A percentile compares a stretch with the other conserved stretches of the same genome.
Evolutionary conservation across 2,329 filamentous ascomycete genomes (phyloP).

Genomic region (Aspergillus pseudotamarii): DNA sequence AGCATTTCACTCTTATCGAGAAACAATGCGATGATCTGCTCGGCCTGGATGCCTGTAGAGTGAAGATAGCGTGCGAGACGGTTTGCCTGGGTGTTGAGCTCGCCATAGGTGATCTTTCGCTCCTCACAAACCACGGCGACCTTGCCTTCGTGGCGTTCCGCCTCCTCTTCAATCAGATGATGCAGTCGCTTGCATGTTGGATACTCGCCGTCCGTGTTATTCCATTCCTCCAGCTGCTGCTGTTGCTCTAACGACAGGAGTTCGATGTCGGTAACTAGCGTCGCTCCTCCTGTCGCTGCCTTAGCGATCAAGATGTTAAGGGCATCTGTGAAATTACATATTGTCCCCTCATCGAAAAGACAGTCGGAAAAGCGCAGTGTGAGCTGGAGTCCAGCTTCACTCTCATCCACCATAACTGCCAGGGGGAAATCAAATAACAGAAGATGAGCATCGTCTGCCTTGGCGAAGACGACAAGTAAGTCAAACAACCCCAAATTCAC

Average conservation of each 20-base stretch:
- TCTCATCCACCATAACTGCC: not conserved
- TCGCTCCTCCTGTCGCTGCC: not conserved
- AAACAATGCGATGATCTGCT: not conserved
- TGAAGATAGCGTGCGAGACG: not conserved
- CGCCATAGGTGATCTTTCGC: not conserved
- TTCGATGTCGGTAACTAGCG: not conserved
- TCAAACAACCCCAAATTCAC: not conserved
- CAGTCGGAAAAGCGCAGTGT: not conserved
- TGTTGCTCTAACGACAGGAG: not conserved
- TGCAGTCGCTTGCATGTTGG: not conserved
- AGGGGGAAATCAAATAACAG: not conserved
- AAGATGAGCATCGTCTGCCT: not conserved
- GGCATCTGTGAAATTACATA: not conserved
- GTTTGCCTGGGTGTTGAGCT: not conserved
- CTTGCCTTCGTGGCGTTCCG: not conserved
- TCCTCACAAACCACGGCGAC: not conserved
- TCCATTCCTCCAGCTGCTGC: not conserved
- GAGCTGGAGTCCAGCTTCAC: not conserved
- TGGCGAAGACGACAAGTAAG: not conserved
- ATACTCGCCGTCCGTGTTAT: not conserved
- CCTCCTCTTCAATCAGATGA: not conserved
- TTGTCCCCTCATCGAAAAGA: not conserved
- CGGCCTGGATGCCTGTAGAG: not conserved
- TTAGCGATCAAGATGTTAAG: not conserved
- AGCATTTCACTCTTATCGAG: not conserved